Percentiles rank a stretch among this genome's conserved stretches.
Evolutionary conservation across 148 eudicot species (phyloP).

Genomic region (Persicaria maculosa): DNA sequence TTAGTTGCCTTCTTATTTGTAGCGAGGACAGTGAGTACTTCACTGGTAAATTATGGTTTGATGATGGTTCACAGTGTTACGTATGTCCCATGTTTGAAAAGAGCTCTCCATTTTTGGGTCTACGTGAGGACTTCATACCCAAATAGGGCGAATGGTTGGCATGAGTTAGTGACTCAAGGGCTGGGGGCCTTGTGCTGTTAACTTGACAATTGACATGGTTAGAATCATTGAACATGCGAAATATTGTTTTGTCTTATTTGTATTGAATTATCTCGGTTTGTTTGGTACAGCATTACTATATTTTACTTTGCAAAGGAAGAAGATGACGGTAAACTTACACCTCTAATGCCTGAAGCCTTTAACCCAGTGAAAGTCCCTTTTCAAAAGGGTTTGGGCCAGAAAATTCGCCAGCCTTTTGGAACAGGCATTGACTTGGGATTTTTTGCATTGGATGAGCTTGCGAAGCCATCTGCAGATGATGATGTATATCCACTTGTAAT

Average conservation of each 20-base stretch:
- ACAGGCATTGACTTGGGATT: slow-evolving; percentile 74
- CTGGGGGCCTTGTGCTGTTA: not conserved
- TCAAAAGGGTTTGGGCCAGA: slow-evolving; percentile 62
- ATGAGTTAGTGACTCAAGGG: not conserved
- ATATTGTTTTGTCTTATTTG: too few species aligned
- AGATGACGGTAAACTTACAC: slow-evolving; percentile 35
- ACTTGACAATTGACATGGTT: not conserved
- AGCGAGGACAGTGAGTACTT: not conserved
- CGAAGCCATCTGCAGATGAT: slow-evolving; percentile 44
- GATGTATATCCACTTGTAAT: slow-evolving; percentile 76
- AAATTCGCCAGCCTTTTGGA: slow-evolving; percentile 68
- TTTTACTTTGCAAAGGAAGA: slow-evolving; percentile 77
- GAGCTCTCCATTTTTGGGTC: not conserved
- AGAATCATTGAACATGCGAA: not conserved
- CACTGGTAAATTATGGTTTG: too few species aligned
- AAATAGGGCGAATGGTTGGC: not conserved
- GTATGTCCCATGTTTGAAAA: too few species aligned
- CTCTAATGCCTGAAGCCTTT: slow-evolving; percentile 42
- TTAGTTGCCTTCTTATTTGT: not conserved
- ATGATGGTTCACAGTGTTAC: too few species aligned
- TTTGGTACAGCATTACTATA: slow-evolving; percentile 52
- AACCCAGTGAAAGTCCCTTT: slow-evolving; percentile 58
- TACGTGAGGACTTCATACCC: not conserved
- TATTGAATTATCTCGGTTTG: not conserved
- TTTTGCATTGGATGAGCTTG: slow-evolving; percentile 51